phyloP scores from a whole-genome alignment of 139 green algal species.

The Chlamydomonas eustigma region DNA sequence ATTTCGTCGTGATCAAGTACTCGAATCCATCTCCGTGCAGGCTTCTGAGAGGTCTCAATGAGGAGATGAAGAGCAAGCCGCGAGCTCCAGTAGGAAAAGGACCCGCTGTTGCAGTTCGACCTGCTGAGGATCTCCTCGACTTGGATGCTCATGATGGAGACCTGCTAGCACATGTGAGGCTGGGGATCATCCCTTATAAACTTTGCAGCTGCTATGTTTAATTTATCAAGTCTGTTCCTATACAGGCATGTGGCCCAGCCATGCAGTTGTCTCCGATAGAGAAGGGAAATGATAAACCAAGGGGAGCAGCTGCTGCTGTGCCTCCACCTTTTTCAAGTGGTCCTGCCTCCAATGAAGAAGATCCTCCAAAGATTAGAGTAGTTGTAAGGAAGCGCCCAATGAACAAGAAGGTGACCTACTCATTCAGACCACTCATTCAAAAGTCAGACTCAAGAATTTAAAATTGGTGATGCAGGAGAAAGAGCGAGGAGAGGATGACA shows the following conservation, averaged over 20 bases:
- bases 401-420: constrained; percentile 88
- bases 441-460: too few relatives aligned
- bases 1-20: neutral
- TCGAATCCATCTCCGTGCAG: neutral
- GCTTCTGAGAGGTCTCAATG: neutral
- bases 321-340: neutral
- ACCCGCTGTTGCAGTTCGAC: neutral
- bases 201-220: too few relatives aligned
- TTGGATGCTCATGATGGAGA: constrained; percentile 74
- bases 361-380: constrained; percentile 77
- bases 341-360: constrained; percentile 1
- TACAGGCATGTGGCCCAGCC: constrained; percentile 21
- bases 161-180: constrained; percentile 40
- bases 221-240: neutral
- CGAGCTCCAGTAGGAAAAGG: neutral
- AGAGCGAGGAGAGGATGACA: constrained; percentile 63
- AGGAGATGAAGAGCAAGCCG: neutral
- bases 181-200: too few relatives aligned
- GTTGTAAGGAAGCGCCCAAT: constrained; percentile 93
- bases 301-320: neutral
- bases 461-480: constrained; percentile 15
- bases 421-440: too few relatives aligned
- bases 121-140: constrained; percentile 55
- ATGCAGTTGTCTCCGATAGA: constrained; percentile 31
- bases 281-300: neutral